Conservation (phyloP, 208 protist genomes). For the Endotrypanum monterogeii region DNA sequence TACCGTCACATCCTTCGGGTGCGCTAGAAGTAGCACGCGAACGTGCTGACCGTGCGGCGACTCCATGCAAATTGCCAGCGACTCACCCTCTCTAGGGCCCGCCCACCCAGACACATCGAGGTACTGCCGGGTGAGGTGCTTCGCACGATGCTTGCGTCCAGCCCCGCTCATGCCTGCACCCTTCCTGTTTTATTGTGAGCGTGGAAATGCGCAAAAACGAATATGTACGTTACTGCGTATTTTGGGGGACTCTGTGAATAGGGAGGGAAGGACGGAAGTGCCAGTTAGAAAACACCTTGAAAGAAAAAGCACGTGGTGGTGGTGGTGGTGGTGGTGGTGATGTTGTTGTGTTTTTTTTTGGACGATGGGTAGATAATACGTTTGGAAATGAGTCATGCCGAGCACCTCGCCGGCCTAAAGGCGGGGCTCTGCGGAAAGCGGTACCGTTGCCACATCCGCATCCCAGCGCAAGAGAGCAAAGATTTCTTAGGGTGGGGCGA, state of each 20-base stretch:
- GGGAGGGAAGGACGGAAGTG: neutral
- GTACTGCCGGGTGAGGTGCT: slow-evolving; percentile 82
- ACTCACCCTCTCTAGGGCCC: slow-evolving; percentile 47
- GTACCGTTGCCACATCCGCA: neutral
- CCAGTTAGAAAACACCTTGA: neutral
- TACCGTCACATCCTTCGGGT: neutral
- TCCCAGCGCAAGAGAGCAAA: neutral
- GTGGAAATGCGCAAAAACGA: neutral
- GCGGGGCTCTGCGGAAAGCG: neutral
- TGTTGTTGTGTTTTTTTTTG: too few species aligned
- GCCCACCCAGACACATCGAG: slow-evolving; percentile 60
- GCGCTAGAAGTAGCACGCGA: slow-evolving; percentile 45
- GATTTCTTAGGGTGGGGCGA: neutral
- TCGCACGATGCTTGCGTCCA: slow-evolving; percentile 82
- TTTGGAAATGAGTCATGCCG: neutral
- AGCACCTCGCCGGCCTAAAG: neutral
- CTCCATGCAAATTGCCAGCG: slow-evolving; percentile 71
- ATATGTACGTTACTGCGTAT: neutral
- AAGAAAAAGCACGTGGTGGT: neutral
- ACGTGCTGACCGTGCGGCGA: slow-evolving; percentile 76
- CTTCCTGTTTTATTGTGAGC: neutral
- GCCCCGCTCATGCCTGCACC: slow-evolving; percentile 63
- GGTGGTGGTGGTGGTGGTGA: too few species aligned
- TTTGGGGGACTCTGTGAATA: neutral
- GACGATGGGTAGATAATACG: neutral